Percentiles rank a stretch among this genome's conserved stretches.
Conservation (phyloP, 139 green algal species). For the Spirogloea muscicola region DNA sequence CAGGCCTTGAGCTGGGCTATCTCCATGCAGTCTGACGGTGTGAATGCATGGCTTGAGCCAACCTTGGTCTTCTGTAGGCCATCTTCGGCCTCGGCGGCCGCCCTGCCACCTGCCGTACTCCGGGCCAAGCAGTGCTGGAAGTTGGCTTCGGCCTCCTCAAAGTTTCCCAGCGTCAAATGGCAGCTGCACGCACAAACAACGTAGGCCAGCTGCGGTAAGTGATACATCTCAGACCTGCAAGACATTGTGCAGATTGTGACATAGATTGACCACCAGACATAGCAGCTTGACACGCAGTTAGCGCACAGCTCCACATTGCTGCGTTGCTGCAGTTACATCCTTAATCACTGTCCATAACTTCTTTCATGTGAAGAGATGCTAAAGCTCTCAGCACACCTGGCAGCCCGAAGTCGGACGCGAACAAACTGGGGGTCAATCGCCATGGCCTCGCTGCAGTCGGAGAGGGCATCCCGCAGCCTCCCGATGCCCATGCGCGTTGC, state of each 20-base stretch:
- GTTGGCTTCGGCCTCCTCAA: neutral
- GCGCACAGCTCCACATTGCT: neutral
- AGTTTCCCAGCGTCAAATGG: constrained; percentile 22
- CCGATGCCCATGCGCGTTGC: constrained; percentile 25
- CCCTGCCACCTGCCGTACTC: neutral
- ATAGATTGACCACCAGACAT: neutral
- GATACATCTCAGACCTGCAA: neutral
- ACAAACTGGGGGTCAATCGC: constrained; percentile 13
- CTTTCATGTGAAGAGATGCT: no score
- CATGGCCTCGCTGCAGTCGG: constrained; percentile 16
- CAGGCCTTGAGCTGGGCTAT: constrained; percentile 1
- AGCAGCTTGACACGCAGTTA: neutral
- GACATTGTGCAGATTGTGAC: neutral
- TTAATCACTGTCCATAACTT: no score
- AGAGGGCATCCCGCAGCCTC: constrained; percentile 13
- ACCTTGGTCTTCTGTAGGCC: neutral
- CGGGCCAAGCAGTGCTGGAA: constrained; percentile 10
- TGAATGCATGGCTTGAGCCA: no score
- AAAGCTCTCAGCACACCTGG: constrained; percentile 16
- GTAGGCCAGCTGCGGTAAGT: neutral
- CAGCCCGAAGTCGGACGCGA: constrained; percentile 18
- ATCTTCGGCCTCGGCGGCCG: constrained; percentile 10
- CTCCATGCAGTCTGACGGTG: no score
- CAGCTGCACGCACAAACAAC: constrained; percentile 8
- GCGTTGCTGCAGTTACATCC: no score